Conservation (phyloP, 2,329 filamentous ascomycete genomes). For the Colletotrichum trifolii region DNA sequence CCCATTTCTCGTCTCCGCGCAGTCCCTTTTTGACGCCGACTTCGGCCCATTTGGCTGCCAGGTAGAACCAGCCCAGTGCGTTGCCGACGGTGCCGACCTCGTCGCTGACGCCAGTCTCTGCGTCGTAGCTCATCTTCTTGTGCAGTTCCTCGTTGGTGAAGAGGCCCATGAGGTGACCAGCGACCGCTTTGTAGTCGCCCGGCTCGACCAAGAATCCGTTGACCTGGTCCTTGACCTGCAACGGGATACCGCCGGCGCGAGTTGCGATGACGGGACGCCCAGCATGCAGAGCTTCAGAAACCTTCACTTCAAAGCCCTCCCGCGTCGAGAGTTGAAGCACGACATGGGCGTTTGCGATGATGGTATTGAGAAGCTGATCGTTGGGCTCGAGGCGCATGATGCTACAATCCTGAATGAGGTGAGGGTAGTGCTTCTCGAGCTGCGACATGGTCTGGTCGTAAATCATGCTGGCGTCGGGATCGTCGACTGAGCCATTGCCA, state of each 20-base stretch:
- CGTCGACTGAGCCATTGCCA: slow-evolving; percentile 83
- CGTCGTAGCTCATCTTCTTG: slow-evolving; percentile 72
- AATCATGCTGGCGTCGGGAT: slow-evolving; percentile 79
- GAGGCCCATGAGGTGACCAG: slow-evolving; percentile 72
- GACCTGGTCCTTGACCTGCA: slow-evolving; percentile 78
- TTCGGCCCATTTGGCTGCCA: slow-evolving; percentile 75
- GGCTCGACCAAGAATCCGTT: slow-evolving; percentile 80
- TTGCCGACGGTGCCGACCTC: slow-evolving; percentile 87
- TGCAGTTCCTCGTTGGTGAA: slow-evolving; percentile 75
- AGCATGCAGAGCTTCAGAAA: slow-evolving; percentile 84
- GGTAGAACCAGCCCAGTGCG: slow-evolving; percentile 79
- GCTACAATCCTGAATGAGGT: slow-evolving; percentile 74
- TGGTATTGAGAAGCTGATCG: slow-evolving; percentile 82
- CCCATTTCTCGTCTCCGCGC: slow-evolving; percentile 72
- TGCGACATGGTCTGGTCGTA: slow-evolving; percentile 78
- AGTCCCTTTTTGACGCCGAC: slow-evolving; percentile 60
- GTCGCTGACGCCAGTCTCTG: slow-evolving; percentile 76
- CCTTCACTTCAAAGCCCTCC: slow-evolving; percentile 89
- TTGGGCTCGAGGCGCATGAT: slow-evolving; percentile 82
- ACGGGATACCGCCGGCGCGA: slow-evolving; percentile 80
- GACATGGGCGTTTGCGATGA: slow-evolving; percentile 78
- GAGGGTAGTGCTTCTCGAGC: slow-evolving; percentile 70
- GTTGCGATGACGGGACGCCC: slow-evolving; percentile 83
- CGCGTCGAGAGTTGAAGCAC: slow-evolving; percentile 83
- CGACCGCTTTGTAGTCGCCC: slow-evolving; percentile 76